phyloP scores from a whole-genome alignment of 352 stramenopile species.

The Globisporangium lucens region DNA sequence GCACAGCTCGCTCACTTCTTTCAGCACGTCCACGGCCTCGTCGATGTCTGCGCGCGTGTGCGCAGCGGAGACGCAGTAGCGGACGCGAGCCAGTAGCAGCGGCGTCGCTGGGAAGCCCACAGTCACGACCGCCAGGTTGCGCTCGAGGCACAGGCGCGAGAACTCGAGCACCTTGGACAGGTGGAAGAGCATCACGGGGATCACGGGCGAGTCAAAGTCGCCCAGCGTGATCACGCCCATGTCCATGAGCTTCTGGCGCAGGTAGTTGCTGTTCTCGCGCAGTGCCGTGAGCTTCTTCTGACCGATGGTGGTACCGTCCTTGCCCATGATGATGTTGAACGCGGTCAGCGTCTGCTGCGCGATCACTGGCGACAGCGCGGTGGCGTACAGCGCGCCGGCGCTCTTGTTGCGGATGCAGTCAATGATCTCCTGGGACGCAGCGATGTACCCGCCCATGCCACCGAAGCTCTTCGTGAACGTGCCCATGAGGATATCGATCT shows the following conservation, averaged over 20 bases:
- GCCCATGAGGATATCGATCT: slow-evolving; percentile 96
- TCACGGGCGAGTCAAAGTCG: slow-evolving; percentile 97
- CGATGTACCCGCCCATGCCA: slow-evolving; percentile 93
- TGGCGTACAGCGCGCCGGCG: slow-evolving; percentile 32
- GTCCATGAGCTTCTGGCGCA: slow-evolving; percentile 91
- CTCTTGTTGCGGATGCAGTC: slow-evolving; percentile 1
- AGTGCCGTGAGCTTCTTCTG: slow-evolving; percentile 90
- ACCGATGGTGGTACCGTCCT: slow-evolving; percentile 92
- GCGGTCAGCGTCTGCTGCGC: slow-evolving; percentile 64
- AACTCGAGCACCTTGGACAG: slow-evolving; percentile 98
- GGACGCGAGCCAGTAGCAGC: slow-evolving; percentile 90
- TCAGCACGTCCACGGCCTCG: slow-evolving; percentile 86
- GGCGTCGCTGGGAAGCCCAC: slow-evolving; percentile 97
- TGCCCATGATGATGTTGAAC: slow-evolving; percentile 95
- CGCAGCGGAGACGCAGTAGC: slow-evolving; percentile 97
- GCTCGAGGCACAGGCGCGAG: slow-evolving; percentile 93
- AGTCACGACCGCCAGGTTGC: slow-evolving; percentile 96
- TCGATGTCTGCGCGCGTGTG: slow-evolving; percentile 94
- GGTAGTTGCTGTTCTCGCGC: slow-evolving; percentile 98
- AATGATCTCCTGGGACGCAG: slow-evolving; percentile 28
- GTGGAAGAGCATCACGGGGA: slow-evolving; percentile 98
- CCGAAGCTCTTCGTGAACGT: slow-evolving; percentile 96
- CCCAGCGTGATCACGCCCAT: slow-evolving; percentile 92
- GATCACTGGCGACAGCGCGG: slow-evolving; percentile 28
- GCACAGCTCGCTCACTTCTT: slow-evolving; percentile 87